Conservation (phyloP, 2,329 filamentous ascomycete species). For the Alternaria infectoria region DNA sequence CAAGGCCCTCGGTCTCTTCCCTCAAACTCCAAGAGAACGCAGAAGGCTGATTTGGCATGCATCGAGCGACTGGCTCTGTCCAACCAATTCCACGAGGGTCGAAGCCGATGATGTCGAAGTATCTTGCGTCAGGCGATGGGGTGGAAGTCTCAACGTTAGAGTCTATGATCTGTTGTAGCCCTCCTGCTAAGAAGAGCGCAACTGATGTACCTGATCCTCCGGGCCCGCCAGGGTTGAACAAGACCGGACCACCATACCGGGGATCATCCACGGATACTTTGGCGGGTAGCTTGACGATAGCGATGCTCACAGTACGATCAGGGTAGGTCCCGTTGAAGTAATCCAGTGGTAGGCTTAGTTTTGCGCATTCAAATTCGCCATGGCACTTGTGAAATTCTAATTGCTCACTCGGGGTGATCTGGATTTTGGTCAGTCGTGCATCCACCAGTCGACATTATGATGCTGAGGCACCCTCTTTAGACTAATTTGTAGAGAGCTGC, state of each 20-base stretch:
- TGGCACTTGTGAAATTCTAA: conserved; percentile 43
- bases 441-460: not conserved
- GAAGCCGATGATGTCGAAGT: conserved; percentile 54
- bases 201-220: conserved; percentile 50
- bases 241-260: conserved; percentile 50
- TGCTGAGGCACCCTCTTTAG: not conserved
- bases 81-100: conserved; percentile 52
- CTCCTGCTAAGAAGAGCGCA: conserved; percentile 28
- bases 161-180: conserved; percentile 40
- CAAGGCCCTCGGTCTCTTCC: conserved; percentile 45
- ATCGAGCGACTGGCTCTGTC: conserved; percentile 44
- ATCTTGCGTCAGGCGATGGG: conserved; percentile 34
- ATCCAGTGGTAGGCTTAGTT: conserved; percentile 44
- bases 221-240: conserved; percentile 55
- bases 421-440: conserved; percentile 18
- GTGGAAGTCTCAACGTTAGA: conserved; percentile 16
- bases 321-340: conserved; percentile 46
- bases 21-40: conserved; percentile 48
- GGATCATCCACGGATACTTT: conserved; percentile 44
- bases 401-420: conserved; percentile 34
- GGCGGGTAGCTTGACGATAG: conserved; percentile 41
- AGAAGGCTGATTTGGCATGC: conserved; percentile 40
- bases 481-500: not conserved
- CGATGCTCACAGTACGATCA: conserved; percentile 37
- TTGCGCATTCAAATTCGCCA: conserved; percentile 42